Conservation (phyloP, 805 yeast genomes). For the Candida sphagnicola region DNA sequence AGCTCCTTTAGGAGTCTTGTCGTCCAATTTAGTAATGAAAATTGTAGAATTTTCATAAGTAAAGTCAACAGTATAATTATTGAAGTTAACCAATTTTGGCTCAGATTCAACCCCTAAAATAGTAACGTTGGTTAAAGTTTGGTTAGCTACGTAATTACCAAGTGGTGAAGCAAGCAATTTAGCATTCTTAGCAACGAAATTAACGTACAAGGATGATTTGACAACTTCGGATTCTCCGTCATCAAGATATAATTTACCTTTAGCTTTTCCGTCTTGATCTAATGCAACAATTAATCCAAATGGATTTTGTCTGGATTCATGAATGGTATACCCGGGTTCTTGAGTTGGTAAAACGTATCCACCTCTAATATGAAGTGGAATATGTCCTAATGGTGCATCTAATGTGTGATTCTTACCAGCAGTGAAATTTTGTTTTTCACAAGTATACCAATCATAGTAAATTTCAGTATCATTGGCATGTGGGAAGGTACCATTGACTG, state of each 20-base stretch:
- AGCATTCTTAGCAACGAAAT: slow-evolving; percentile 11
- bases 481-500: slow-evolving; percentile 20
- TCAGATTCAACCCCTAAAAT: slow-evolving; percentile 15
- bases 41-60: slow-evolving; percentile 13
- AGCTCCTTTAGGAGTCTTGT: slow-evolving; percentile 13
- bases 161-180: slow-evolving; percentile 9
- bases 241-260: slow-evolving; percentile 18
- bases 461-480: slow-evolving; percentile 12
- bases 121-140: slow-evolving; percentile 17
- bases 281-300: slow-evolving; percentile 20
- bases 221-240: slow-evolving; percentile 19
- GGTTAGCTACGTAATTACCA: slow-evolving; percentile 14
- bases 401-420: slow-evolving; percentile 18
- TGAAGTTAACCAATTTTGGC: slow-evolving; percentile 14
- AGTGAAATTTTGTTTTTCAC: slow-evolving; percentile 11
- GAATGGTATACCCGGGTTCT: slow-evolving; percentile 20
- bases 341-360: slow-evolving; percentile 20
- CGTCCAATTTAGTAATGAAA: slow-evolving; percentile 14
- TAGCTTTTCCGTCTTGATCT: slow-evolving; percentile 13
- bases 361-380: slow-evolving; percentile 21
- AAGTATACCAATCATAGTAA: slow-evolving; percentile 23
- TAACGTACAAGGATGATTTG: slow-evolving; percentile 13
- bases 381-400: slow-evolving; percentile 22
- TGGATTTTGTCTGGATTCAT: slow-evolving; percentile 18
- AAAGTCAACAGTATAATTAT: slow-evolving; percentile 10